Conservation (phyloP, 768 basidiomycete species). For the Hypsizygus marmoreus region DNA sequence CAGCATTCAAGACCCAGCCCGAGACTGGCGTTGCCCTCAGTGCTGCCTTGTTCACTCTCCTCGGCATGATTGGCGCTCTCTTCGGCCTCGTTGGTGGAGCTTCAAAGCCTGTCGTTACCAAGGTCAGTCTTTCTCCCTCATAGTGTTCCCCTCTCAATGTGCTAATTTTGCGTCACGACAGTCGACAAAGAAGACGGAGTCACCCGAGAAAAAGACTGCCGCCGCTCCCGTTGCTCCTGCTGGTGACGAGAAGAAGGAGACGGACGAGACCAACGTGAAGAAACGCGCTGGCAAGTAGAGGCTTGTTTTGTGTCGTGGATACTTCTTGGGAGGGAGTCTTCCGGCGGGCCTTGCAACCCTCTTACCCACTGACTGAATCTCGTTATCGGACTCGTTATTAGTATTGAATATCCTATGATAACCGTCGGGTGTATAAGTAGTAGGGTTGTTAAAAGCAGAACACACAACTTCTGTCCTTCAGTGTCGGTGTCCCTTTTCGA, state of each 20-base stretch:
- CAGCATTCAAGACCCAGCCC: slow-evolving; percentile 86
- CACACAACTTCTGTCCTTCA: no score
- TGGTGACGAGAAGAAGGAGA: slow-evolving; percentile 75
- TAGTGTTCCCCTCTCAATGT: slow-evolving; percentile 9
- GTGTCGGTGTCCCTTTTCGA: no score
- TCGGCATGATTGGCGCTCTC: slow-evolving; percentile 82
- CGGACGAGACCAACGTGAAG: slow-evolving; percentile 67
- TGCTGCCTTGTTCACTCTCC: slow-evolving; percentile 73
- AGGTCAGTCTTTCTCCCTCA: slow-evolving; percentile 42
- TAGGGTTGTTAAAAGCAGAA: no score
- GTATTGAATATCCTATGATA: no score
- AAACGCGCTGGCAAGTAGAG: slow-evolving; percentile 56
- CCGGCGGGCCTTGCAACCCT: slow-evolving; percentile 8
- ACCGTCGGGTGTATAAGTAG: no score
- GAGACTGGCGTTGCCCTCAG: slow-evolving; percentile 81
- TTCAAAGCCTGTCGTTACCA: slow-evolving; percentile 71
- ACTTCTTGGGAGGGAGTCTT: slow-evolving; percentile 18
- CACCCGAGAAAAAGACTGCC: slow-evolving; percentile 62
- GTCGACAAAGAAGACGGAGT: slow-evolving; percentile 80
- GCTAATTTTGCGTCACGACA: slow-evolving; percentile 30
- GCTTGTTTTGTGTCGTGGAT: slow-evolving; percentile 2
- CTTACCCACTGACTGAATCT: no score
- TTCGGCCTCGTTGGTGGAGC: slow-evolving; percentile 77
- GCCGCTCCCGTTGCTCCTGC: slow-evolving; percentile 70
- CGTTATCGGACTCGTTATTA: no score